phyloP scores from a whole-genome alignment of 495 filamentous ascomycete species.

The Penicillium egyptiacum region DNA sequence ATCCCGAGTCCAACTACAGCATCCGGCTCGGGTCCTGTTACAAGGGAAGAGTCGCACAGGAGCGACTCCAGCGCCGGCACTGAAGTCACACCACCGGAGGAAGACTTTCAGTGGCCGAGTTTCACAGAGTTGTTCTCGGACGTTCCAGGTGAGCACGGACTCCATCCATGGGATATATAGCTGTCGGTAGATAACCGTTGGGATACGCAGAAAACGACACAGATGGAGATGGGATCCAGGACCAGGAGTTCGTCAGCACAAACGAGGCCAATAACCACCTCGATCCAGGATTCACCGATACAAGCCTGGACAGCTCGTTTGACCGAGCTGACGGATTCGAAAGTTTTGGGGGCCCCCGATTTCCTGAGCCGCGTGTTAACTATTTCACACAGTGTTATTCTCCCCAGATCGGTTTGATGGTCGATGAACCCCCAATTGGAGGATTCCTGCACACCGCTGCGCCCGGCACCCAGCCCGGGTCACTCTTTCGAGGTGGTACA shows the following conservation, averaged over 20 bases:
- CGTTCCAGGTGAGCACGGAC: constrained; percentile 1
- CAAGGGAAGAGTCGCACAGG: background rate
- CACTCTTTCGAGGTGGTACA: background rate
- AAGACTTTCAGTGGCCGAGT: background rate
- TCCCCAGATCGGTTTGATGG: constrained; percentile 3
- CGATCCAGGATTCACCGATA: background rate
- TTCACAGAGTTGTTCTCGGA: background rate
- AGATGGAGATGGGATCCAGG: background rate
- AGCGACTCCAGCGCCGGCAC: constrained; percentile 4
- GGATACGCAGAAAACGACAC: background rate
- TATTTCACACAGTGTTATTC: background rate
- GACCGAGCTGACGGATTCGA: background rate
- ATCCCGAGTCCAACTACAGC: background rate
- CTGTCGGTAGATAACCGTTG: background rate
- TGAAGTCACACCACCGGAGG: background rate
- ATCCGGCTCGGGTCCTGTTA: background rate
- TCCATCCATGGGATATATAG: background rate
- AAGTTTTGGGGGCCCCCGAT: background rate
- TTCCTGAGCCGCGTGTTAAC: background rate
- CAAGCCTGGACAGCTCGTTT: background rate
- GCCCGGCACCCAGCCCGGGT: background rate
- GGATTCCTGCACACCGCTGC: background rate
- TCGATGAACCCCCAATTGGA: background rate
- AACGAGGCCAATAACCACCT: background rate
- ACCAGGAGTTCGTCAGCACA: background rate